Percentiles rank a stretch among this genome's conserved stretches.
Evolutionary conservation across 2,329 filamentous ascomycete species (phyloP).

Genomic region (Exophiala bonariae): DNA sequence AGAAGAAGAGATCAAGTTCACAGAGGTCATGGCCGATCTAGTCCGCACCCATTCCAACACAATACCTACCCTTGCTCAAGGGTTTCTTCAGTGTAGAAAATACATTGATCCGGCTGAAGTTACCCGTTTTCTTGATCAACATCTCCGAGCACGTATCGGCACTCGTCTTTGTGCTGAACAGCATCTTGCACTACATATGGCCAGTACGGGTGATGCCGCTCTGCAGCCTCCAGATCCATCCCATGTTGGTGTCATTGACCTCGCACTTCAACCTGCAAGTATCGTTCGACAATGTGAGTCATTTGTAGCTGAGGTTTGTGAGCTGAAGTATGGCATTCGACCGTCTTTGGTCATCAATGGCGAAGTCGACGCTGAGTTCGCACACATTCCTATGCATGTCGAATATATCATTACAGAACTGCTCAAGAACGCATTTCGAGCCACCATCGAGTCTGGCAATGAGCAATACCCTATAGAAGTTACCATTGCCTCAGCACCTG

Average conservation of each 20-base stretch:
- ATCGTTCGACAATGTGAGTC: conserved; percentile 83
- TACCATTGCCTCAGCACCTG: conserved; percentile 76
- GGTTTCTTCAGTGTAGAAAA: conserved; percentile 88
- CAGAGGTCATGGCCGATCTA: conserved; percentile 89
- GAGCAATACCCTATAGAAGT: conserved; percentile 82
- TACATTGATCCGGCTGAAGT: conserved; percentile 83
- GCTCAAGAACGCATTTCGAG: conserved; percentile 94
- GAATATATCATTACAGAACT: conserved; percentile 98
- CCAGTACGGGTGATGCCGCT: conserved; percentile 70
- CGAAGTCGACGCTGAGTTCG: conserved; percentile 82
- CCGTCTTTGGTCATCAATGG: conserved; percentile 80
- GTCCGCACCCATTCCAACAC: conserved; percentile 93
- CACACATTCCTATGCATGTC: conserved; percentile 91
- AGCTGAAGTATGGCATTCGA: conserved; percentile 89
- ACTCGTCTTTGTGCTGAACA: conserved; percentile 94
- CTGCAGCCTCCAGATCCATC: conserved; percentile 44
- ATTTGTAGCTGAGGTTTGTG: conserved; percentile 94
- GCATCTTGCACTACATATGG: conserved; percentile 85
- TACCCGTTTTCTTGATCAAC: conserved; percentile 89
- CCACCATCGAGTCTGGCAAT: conserved; percentile 81
- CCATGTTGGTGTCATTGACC: conserved; percentile 96
- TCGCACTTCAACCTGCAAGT: conserved; percentile 75
- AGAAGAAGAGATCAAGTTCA: conserved; percentile 88
- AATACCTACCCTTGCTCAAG: conserved; percentile 85
- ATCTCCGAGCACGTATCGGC: conserved; percentile 89